Base-by-base conservation (phyloP, 2,329 filamentous ascomycete genomes). In the Paraphoma chrysanthemicola region DNA sequence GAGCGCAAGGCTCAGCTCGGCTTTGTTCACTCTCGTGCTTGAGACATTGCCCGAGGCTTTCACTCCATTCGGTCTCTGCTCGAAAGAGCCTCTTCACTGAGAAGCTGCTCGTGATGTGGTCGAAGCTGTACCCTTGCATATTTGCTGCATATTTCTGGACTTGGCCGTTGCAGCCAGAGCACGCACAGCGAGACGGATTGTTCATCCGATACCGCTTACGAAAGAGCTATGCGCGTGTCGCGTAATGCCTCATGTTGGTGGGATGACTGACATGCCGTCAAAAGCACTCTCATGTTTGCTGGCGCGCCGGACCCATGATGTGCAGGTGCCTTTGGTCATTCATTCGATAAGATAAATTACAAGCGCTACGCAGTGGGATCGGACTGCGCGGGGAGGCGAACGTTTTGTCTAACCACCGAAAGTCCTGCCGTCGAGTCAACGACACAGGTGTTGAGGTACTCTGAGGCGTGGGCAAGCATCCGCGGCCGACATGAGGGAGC, bases 401-500 rank as follows among this genome's bases (percentile, higher is more conserved):
- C 50, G 33, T 54, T 48, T 63, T 60, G 67, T 66, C 68, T 62
- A 59, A 68, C 65, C 64, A 64, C 61, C 63, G 66, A 68, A 57
- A 67, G 57, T 65, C 51, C 59, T 56, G 64, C 66, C 69, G 63
- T 64, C 64, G 56, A 58, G 53, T 62, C 54, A 59, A 67, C 53
- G 44, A 54, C 53, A 54, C 51, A 61, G 61, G 57, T 56, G 58
- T 54, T 60, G 53, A 58, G 56, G 49, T 59, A 50, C 47, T 59
- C 62, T 57, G 59, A 57, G 56, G 64, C 59, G 66, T 60, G 42
- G 60, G 55, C 33, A 36, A 36, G 72, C 57, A 67, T 74, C 71
- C 71, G 72, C 70, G 71, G 69, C 71, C 70, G 70, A 45, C 42
- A 51, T 63, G 64, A 67, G 54, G 23, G 45, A 54, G 62, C 59